phyloP scores from a whole-genome alignment of 495 filamentous ascomycete species.

The Bacidia gigantensis region DNA sequence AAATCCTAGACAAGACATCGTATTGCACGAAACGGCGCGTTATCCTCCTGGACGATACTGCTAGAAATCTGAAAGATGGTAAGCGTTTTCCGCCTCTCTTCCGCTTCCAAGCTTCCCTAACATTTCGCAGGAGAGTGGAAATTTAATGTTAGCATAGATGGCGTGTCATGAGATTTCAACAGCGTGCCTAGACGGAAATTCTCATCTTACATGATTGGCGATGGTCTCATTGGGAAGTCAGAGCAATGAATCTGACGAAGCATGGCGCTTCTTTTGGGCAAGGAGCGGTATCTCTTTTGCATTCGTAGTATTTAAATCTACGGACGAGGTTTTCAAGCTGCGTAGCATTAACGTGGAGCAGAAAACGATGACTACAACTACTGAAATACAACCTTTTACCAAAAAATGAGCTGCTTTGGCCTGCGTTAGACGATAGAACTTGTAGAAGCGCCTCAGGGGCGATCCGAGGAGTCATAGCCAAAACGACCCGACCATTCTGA shows the following conservation, averaged over 20 bases:
- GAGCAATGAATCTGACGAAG: no score
- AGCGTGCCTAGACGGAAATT: neutral
- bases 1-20: slow-evolving; percentile 94
- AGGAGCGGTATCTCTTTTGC: no score
- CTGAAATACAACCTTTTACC: no score
- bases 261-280: no score
- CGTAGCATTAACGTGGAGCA: neutral
- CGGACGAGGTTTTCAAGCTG: neutral
- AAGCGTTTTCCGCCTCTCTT: slow-evolving; percentile 24
- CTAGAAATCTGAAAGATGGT: slow-evolving; percentile 80
- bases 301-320: no score
- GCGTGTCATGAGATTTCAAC: neutral
- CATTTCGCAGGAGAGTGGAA: slow-evolving; percentile 24
- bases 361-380: no score
- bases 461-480: no score
- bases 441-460: no score
- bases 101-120: slow-evolving; percentile 6
- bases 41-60: slow-evolving; percentile 81
- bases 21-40: slow-evolving; percentile 89
- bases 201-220: neutral
- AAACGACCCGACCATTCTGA: no score
- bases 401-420: no score
- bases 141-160: slow-evolving; percentile 21
- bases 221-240: neutral
- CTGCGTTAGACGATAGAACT: no score